Evolutionary conservation across 352 stramenopile genomes (phyloP).

Genomic region (Pythium plurisporium): DNA sequence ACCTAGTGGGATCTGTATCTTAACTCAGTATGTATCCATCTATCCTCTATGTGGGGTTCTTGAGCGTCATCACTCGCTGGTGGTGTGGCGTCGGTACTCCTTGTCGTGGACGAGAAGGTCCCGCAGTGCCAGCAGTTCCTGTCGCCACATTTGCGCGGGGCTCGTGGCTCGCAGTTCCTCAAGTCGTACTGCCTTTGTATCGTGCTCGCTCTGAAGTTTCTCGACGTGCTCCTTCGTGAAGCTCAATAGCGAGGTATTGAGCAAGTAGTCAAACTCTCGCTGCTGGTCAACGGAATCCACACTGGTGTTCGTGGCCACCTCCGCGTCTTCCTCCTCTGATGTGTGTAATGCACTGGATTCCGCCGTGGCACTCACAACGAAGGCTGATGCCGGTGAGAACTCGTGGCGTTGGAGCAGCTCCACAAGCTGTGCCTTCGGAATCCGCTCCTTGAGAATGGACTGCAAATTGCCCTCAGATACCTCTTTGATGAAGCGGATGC

Average conservation of each 20-base stretch:
- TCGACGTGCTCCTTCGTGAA: conserved; percentile 95
- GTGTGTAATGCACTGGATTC: conserved; percentile 1
- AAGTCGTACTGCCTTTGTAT: conserved; percentile 87
- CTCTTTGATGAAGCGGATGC: conserved; percentile 96
- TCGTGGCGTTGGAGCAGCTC: conserved; percentile 39
- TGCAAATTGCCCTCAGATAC: conserved; percentile 93
- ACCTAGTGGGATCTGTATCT: neutral
- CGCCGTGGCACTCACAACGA: conserved; percentile 29
- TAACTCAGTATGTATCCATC: neutral
- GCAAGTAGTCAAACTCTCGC: conserved; percentile 95
- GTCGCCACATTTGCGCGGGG: conserved; percentile 86
- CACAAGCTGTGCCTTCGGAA: conserved; percentile 58
- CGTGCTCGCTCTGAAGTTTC: conserved; percentile 88
- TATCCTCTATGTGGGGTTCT: neutral
- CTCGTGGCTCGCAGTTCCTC: conserved; percentile 80
- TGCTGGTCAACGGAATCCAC: conserved; percentile 27
- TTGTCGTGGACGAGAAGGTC: conserved; percentile 59
- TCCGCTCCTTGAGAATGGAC: conserved; percentile 78
- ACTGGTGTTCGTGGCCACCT: conserved; percentile 11
- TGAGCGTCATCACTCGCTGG: neutral
- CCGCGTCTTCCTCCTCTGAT: conserved; percentile 16
- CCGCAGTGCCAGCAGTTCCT: conserved; percentile 55
- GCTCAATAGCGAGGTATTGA: conserved; percentile 97
- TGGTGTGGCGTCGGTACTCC: conserved; percentile 41
- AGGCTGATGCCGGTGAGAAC: conserved; percentile 48